Evolutionary conservation across 2,329 filamentous ascomycete species (phyloP), one percentile per base, ranked within the genome.

Genomic region (Xylaria sp.): DNA sequence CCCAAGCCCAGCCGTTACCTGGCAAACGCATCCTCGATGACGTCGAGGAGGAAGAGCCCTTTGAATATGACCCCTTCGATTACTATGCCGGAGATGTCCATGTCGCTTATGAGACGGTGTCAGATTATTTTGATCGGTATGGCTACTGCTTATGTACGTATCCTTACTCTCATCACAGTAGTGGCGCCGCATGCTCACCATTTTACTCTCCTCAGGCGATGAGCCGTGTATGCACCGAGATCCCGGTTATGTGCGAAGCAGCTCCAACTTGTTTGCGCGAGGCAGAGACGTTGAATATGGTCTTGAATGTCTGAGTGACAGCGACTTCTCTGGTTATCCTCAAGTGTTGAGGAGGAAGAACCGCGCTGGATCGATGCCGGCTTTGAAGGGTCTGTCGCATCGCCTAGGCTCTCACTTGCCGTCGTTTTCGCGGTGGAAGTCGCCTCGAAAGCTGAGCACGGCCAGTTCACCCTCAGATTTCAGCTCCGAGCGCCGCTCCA

Each of bases 41-140:
- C 68, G 89, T 97, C 18, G 84, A 92, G 69, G 84, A 92, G 69
- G 92, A 97, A 73, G 92, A 96, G 69, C 86, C 89, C 1, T 76
- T 86, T 48, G 89, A 92, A 72, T 83, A 82, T 57, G 89, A 89
- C 18, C 65, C 66, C 37, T 67, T 68, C 34, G 80, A 79, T 54
- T 75, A 81, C 60, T 78, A 80, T 52, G 73, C 80, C 34, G 78
- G 82, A 60, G 76, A 48, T 11, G 35, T 57, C 9, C 52, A 59
- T 34, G 39, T 52, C 10, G 34, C 56, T 34, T 61, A 56, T 51
- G 63, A 81, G 49, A 75, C 74, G 54, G 69, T 67, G 60, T 74
- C 73, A 18, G 66, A 74, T 30, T 71, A 74, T 23, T 76, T 78
- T 61, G 77, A 78, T 51, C 76, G 86, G 48, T 85, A 86, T 68